Evolutionary conservation across 2,329 filamentous ascomycete genomes (phyloP).

Genomic region (Stachybotrys chlorohalonatus): DNA sequence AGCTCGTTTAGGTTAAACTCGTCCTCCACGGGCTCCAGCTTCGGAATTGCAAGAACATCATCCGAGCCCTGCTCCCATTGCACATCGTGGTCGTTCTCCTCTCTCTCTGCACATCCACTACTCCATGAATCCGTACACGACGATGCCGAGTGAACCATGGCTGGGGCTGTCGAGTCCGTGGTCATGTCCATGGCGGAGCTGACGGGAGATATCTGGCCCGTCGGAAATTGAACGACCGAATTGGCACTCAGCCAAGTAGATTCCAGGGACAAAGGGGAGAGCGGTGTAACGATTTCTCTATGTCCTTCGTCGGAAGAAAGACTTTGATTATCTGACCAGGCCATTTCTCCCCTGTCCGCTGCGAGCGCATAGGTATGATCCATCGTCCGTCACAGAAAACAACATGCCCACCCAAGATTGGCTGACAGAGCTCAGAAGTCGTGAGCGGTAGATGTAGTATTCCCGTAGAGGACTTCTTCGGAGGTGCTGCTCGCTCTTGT

Average conservation of each 20-base stretch:
- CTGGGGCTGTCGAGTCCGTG: slow-evolving; percentile 29
- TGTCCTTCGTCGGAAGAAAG: slow-evolving; percentile 33
- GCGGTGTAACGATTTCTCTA: slow-evolving; percentile 15
- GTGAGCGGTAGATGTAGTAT: background rate
- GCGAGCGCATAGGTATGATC: slow-evolving; percentile 32
- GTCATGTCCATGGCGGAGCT: slow-evolving; percentile 39
- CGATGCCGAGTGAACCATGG: slow-evolving; percentile 34
- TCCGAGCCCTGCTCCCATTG: slow-evolving; percentile 39
- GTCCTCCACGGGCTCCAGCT: slow-evolving; percentile 49
- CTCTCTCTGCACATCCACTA: slow-evolving; percentile 27
- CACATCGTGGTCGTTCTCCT: slow-evolving; percentile 29
- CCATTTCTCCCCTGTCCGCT: slow-evolving; percentile 30
- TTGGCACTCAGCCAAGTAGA: slow-evolving; percentile 16
- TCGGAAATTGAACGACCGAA: slow-evolving; percentile 22
- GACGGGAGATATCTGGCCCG: slow-evolving; percentile 43
- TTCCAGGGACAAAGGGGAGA: slow-evolving; percentile 22
- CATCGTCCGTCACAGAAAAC: slow-evolving; percentile 37
- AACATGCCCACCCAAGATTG: slow-evolving; percentile 23
- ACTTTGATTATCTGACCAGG: slow-evolving; percentile 37
- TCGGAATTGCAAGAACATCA: slow-evolving; percentile 38
- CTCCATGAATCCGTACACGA: slow-evolving; percentile 37
- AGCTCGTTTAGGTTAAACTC: slow-evolving; percentile 45
- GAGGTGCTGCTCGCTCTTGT: background rate
- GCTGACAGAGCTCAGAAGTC: background rate
- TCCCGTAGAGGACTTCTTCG: background rate